Evolutionary conservation across 495 filamentous ascomycete genomes (phyloP).

Genomic region (Entonaema liquescens): DNA sequence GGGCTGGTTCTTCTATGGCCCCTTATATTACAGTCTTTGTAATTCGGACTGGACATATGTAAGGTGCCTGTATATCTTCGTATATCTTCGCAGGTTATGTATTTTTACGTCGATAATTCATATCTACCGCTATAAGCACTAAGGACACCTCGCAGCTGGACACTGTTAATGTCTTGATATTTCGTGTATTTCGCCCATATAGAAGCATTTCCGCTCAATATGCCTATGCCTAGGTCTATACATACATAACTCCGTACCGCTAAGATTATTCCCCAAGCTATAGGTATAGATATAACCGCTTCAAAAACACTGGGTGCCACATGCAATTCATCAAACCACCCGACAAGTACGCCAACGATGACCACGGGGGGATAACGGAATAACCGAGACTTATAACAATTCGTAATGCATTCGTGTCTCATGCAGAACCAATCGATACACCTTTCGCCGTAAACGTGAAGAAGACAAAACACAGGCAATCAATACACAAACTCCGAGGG

Average conservation of each 20-base stretch:
- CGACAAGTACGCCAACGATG: neutral
- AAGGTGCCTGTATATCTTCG: neutral
- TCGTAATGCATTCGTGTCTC: neutral
- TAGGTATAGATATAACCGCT: neutral
- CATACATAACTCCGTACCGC: neutral
- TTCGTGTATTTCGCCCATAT: no score
- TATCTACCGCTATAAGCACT: no score
- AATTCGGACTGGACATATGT: neutral
- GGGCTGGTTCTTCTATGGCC: neutral
- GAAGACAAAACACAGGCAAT: neutral
- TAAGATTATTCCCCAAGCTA: neutral
- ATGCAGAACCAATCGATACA: neutral
- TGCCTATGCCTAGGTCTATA: no score
- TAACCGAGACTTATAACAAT: neutral
- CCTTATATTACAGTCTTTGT: neutral
- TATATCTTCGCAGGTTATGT: no score
- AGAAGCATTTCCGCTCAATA: no score
- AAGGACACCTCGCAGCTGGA: no score
- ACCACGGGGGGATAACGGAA: neutral
- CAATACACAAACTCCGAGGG: neutral
- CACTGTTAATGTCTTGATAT: no score
- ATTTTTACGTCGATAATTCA: no score
- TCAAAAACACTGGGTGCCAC: neutral
- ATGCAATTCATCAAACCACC: neutral
- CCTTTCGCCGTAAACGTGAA: neutral